Evolutionary conservation across 176 grass and related monocot genomes (phyloP).

Genomic region (Rhynchospora pubera): DNA sequence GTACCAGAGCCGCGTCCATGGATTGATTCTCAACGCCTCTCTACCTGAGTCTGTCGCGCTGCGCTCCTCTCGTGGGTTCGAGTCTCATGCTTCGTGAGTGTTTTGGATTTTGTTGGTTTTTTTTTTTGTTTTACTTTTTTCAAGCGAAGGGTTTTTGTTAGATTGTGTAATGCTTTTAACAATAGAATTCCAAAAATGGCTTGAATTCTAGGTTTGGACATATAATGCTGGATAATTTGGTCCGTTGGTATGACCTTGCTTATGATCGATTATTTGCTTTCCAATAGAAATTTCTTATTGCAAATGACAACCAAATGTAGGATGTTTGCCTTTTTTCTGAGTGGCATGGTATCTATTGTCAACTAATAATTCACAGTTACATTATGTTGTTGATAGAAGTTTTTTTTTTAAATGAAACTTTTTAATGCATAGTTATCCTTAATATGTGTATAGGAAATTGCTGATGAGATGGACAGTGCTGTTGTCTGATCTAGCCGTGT

Average conservation of each 20-base stretch:
- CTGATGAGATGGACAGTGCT: slow-evolving; percentile 86
- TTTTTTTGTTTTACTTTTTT: background rate
- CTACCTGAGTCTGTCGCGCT: slow-evolving; percentile 63
- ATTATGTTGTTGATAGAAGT: background rate
- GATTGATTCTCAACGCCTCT: slow-evolving; percentile 55
- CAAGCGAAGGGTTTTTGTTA: background rate
- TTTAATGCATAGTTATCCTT: slow-evolving; percentile 3
- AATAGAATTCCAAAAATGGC: background rate
- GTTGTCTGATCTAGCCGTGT: slow-evolving; percentile 56
- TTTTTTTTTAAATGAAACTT: background rate
- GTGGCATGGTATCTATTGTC: background rate
- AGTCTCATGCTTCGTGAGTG: slow-evolving; percentile 54
- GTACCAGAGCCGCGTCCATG: slow-evolving; percentile 89
- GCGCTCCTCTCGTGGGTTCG: slow-evolving; percentile 63
- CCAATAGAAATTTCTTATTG: background rate
- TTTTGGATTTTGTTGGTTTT: background rate
- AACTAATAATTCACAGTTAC: background rate
- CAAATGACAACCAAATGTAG: background rate
- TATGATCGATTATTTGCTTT: background rate
- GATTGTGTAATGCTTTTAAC: background rate
- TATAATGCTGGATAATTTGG: background rate
- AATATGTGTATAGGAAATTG: slow-evolving; percentile 49
- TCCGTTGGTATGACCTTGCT: background rate
- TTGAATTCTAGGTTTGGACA: background rate
- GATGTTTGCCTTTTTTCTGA: background rate